Evolutionary conservation across 768 basidiomycete genomes (phyloP).

Genomic region (Termitomyces sp.): DNA sequence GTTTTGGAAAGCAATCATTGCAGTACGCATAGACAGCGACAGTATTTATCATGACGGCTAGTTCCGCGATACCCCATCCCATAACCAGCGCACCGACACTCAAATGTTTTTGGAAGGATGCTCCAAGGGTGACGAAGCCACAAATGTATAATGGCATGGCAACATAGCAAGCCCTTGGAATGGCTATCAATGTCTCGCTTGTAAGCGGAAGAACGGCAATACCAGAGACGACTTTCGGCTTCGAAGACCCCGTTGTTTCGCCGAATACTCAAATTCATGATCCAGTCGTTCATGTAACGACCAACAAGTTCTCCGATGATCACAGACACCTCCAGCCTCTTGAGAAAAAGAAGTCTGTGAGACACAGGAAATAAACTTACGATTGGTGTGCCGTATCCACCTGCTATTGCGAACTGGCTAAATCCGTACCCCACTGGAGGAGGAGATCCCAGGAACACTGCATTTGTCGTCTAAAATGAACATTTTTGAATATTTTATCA

Average conservation of each 20-base stretch:
- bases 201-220: not conserved
- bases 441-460: slow-evolving; percentile 20
- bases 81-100: slow-evolving; percentile 46
- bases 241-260: slow-evolving; percentile 38
- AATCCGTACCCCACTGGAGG: slow-evolving; percentile 34
- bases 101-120: slow-evolving; percentile 43
- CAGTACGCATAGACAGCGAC: slow-evolving; percentile 52
- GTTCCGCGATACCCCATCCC: slow-evolving; percentile 56
- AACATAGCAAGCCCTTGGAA: slow-evolving; percentile 47
- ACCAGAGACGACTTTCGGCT: slow-evolving; percentile 49
- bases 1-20: slow-evolving; percentile 46
- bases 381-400: slow-evolving; percentile 36
- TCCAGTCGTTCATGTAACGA: slow-evolving; percentile 35
- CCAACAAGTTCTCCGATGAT: slow-evolving; percentile 35
- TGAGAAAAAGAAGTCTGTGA: not conserved
- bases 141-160: slow-evolving; percentile 49
- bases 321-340: slow-evolving; percentile 26
- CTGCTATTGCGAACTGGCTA: slow-evolving; percentile 34
- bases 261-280: slow-evolving; percentile 28
- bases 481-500: slow-evolving; percentile 17
- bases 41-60: slow-evolving; percentile 49
- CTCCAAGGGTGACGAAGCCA: slow-evolving; percentile 52
- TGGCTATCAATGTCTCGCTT: not conserved
- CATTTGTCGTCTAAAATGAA: slow-evolving; percentile 28
- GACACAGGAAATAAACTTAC: slow-evolving; percentile 15